Base-by-base conservation (phyloP, 495 filamentous ascomycete genomes). In the Hypoxylon fragiforme region DNA sequence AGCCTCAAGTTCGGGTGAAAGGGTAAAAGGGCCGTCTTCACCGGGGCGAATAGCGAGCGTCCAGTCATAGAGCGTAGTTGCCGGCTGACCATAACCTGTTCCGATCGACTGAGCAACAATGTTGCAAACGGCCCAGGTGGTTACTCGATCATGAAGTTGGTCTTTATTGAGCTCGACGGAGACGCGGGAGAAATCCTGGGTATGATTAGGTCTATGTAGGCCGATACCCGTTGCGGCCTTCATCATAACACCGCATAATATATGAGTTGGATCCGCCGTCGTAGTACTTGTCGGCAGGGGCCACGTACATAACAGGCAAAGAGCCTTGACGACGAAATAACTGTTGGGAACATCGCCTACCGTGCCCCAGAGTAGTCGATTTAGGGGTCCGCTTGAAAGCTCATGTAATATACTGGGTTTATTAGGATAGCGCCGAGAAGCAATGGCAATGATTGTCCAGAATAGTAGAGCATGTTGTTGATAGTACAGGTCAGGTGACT, bases 41-140 rank as follows among this genome's bases (percentile, higher is more conserved):
- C 81, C 81, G 14, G 85, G 81, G 19, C 79, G 78, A 15, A 85
- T 75, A 7, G 82, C 83, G 30, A 95, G 66, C 0, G 90, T 91
- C 84, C 88, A 92, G 69, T 95, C 91, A 63, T 94, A 96, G 9
- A 92, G 66, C 4, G 87, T 91, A n/a, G 87, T 85, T 1, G 91
- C 87, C 4, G 91, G 91, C 64, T 95, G 91, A 26, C 91, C 91
- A 67, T 95, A 91, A 12, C 90, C 91, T 6, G 91, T 96, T 7
- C 90, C 88, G 49, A 95, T 85, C 44, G 87, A 89, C 69, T 96
- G 91, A n/a, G 90, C 85, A 37, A 95, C 90, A 63, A 94, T 90
- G 65, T 96, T 96, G 65, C 89, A 92, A 8, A 90, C 85, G 12
- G 90, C 91, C 91, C 91, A 96, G 0, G 91, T 96, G 50, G 84